Conservation (phyloP, 495 filamentous ascomycete genomes). For the Neurospora sp. region DNA sequence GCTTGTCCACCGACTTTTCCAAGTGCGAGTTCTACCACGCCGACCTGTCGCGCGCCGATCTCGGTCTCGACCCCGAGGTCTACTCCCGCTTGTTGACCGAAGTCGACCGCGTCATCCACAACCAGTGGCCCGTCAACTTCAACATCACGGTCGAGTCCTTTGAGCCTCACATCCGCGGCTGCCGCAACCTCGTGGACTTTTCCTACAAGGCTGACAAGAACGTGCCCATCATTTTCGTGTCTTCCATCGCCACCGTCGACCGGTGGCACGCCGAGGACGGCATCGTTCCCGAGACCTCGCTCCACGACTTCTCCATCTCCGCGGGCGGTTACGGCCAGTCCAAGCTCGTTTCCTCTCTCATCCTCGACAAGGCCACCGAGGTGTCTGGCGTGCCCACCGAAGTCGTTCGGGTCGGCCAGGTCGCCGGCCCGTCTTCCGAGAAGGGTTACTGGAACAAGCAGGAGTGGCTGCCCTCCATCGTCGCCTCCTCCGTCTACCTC, state of each 20-base stretch:
- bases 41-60: slow-evolving; percentile 33
- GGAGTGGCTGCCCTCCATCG: slow-evolving; percentile 48
- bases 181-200: slow-evolving; percentile 44
- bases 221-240: slow-evolving; percentile 45
- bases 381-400: slow-evolving; percentile 30
- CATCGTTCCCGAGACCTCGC: slow-evolving; percentile 33
- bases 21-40: slow-evolving; percentile 40
- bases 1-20: slow-evolving; percentile 23
- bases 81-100: slow-evolving; percentile 29
- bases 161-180: slow-evolving; percentile 42
- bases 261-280: slow-evolving; percentile 14
- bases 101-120: slow-evolving; percentile 47
- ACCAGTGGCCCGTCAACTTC: slow-evolving; percentile 56
- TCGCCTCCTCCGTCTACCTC: slow-evolving; percentile 34
- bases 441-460: slow-evolving; percentile 42
- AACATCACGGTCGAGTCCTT: slow-evolving; percentile 46
- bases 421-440: slow-evolving; percentile 38
- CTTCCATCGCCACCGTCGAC: slow-evolving; percentile 39
- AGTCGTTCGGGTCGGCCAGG: slow-evolving; percentile 47
- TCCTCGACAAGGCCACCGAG: slow-evolving; percentile 34
- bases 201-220: slow-evolving; percentile 28
- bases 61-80: slow-evolving; percentile 30
- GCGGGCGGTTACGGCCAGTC: slow-evolving; percentile 45
- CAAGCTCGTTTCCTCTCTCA: slow-evolving; percentile 42
- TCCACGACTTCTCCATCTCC: slow-evolving; percentile 30